Evolutionary conservation across 331 rosid species (phyloP), one percentile per base, ranked within the genome.

Genomic region (Arachis monticola): DNA sequence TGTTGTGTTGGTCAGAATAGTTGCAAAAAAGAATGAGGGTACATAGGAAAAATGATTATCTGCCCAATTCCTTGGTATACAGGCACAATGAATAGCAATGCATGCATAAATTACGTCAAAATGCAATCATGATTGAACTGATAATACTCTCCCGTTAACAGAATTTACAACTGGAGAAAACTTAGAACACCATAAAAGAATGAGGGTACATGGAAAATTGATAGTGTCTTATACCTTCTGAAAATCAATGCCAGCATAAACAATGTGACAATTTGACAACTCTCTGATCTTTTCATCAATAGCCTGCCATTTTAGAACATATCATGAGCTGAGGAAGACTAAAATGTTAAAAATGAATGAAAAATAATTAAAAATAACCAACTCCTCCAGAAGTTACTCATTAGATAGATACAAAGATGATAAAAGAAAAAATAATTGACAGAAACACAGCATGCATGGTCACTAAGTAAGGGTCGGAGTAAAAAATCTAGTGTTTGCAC

Each of bases 251-350:
- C 97, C 97, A 46, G 89, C 0, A 85, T 95, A 87, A 69, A 95
- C 97, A 69, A 85, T 82, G 84, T 95, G 99, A 82, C 99, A 95
- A 84, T 92, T 95, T 10, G 99, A 95, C 84, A 95, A 90, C 86
- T 90, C 99, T 80, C 91, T 86, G 77, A 95, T 95, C 85, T 90
- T 90, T 81, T 95, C 99, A 74, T 95, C 99, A 72, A 95, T 95
- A 10, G 99, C 99, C 99, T 95, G 79, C 72, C 73, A 70, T 68
- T 47, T 65, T 50, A 51, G 78, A 73, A 72, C 66, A 75, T 6
- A n/a, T 27, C 42, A 51, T 48, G 74, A 73, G 51, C 30, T 14
- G 70, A 41, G 5, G 48, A 44, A 44, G 35, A 44, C 7, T 1
- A 35, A 35, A 35, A 64, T 51, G 53, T 45, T 48, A 64, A 13